A percentile compares a stretch with the other conserved stretches of the same genome.
These are phyloP conservation scores for Cystobasidium tubakii DNA, from an alignment of 768 basidiomycete species.

Conservation along the genomic window DNA sequence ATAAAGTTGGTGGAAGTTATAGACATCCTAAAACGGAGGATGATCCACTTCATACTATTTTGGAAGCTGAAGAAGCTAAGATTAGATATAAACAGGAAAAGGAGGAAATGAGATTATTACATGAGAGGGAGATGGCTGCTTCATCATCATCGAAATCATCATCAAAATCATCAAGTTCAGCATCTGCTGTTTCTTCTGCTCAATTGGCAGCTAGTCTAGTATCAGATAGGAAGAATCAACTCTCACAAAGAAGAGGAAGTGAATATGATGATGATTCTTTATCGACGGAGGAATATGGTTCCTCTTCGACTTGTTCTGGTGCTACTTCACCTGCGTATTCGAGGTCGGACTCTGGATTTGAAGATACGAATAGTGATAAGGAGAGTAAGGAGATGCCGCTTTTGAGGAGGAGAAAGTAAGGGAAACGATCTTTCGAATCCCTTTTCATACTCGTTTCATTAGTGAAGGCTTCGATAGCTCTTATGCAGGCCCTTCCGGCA, in stretches of 20 bases:
- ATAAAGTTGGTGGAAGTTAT: conserved; percentile 75
- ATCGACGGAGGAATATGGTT: too few relatives aligned
- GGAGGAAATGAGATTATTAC: conserved; percentile 16
- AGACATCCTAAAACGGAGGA: conserved; percentile 74
- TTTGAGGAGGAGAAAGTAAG: neutral
- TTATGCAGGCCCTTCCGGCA: too few relatives aligned
- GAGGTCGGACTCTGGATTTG: conserved; percentile 8
- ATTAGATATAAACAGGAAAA: conserved; percentile 32
- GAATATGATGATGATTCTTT: neutral
- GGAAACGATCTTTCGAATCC: too few relatives aligned
- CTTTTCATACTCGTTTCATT: too few relatives aligned
- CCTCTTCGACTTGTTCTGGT: neutral
- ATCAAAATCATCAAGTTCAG: neutral
- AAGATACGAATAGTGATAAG: conserved; percentile 15
- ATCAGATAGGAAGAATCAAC: too few relatives aligned
- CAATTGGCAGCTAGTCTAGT: too few relatives aligned
- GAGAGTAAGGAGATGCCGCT: neutral
- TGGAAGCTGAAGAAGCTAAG: conserved; percentile 47
- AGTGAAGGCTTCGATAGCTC: too few relatives aligned
- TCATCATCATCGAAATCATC: neutral
- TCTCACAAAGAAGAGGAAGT: neutral
- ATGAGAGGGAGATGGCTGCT: neutral
- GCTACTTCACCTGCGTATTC: neutral
- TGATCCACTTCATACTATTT: conserved; percentile 63
- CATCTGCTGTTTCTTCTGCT: neutral